These are phyloP conservation scores for Xylaria scruposa DNA, from an alignment of 495 filamentous ascomycete genomes.

Conservation along the genomic window DNA sequence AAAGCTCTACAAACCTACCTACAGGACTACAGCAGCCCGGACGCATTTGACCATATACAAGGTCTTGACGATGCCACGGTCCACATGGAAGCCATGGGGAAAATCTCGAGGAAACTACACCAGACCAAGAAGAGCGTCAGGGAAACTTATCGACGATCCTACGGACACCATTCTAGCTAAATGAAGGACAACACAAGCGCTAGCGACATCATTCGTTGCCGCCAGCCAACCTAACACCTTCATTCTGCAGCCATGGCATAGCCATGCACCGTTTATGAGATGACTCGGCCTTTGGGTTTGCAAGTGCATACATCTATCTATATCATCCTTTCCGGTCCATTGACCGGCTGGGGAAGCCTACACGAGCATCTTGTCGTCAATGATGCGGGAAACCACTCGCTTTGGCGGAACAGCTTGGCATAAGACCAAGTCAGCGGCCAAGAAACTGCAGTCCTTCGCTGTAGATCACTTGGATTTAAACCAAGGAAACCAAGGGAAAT, in stretches of 20 bases:
- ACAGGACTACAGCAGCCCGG: conserved; percentile 51
- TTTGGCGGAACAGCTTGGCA: conserved; percentile 37
- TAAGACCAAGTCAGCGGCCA: conserved; percentile 18
- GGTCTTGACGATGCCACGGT: conserved; percentile 52
- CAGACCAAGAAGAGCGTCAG: conserved; percentile 39
- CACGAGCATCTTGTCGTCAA: conserved; percentile 32
- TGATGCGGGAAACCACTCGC: conserved; percentile 29
- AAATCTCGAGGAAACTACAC: conserved; percentile 42
- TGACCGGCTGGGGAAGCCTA: conserved; percentile 32
- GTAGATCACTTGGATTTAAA: conserved; percentile 17
- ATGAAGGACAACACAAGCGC: conserved; percentile 32
- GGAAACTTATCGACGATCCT: conserved; percentile 40
- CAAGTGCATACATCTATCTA: conserved; percentile 40
- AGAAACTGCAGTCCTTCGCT: conserved; percentile 15
- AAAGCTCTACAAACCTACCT: conserved; percentile 52
- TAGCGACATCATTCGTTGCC: background rate
- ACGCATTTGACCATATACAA: conserved; percentile 52
- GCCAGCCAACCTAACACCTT: background rate
- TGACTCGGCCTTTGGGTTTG: conserved; percentile 31
- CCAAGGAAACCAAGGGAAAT: conserved; percentile 17
- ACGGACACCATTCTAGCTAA: conserved; percentile 41
- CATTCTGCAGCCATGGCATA: conserved; percentile 22
- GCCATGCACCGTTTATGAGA: conserved; percentile 27
- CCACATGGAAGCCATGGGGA: conserved; percentile 53
- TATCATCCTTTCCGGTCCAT: conserved; percentile 34